phyloP scores from a whole-genome alignment of 225 moss, liverwort and hornwort genomes.

The Pleurozium schreberi region DNA sequence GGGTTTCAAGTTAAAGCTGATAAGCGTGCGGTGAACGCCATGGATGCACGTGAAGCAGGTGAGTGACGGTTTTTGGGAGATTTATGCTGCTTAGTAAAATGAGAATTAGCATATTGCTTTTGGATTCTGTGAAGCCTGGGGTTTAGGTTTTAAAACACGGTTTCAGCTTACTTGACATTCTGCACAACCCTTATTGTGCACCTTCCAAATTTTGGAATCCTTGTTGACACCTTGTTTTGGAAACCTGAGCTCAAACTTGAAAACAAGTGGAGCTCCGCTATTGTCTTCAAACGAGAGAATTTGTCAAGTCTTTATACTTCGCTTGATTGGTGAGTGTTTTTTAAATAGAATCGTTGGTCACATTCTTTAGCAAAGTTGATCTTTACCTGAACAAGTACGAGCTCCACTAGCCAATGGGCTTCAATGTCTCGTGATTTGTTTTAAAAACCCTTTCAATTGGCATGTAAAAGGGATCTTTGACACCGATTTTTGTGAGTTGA shows the following conservation, averaged over 20 bases:
- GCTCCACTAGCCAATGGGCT: neutral
- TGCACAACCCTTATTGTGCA: neutral
- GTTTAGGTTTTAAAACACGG: neutral
- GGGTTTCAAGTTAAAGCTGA: neutral
- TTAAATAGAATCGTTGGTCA: neutral
- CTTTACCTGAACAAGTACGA: neutral
- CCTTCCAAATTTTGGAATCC: neutral
- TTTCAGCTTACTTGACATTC: neutral
- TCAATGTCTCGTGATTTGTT: neutral
- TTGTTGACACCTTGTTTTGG: neutral
- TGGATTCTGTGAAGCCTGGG: neutral
- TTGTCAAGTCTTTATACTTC: neutral
- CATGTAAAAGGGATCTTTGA: neutral
- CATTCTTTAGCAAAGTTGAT: neutral
- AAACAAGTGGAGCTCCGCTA: neutral
- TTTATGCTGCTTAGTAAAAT: neutral
- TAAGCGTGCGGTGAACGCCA: neutral
- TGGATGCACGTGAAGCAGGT: neutral
- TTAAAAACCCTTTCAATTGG: neutral
- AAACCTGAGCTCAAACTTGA: neutral
- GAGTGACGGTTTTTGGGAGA: neutral
- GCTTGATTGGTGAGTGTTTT: neutral
- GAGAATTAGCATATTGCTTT: neutral
- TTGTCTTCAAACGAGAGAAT: neutral
- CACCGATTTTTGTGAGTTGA: neutral